Evolutionary conservation across 257 asterid species (phyloP).

Genomic region (Nicotiana obtusifolia): DNA sequence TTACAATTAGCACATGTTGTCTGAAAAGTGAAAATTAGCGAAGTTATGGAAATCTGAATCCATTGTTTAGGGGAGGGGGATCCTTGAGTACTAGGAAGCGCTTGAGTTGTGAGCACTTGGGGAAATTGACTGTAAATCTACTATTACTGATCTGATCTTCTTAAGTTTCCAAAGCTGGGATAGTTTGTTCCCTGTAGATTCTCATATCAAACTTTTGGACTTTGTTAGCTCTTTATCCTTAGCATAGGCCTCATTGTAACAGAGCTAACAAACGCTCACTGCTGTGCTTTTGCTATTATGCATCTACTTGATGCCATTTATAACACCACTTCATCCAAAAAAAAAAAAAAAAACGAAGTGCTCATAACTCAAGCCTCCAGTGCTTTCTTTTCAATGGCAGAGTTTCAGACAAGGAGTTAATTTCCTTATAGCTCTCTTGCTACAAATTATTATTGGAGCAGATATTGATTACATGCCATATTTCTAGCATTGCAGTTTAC

Average conservation of each 20-base stretch:
- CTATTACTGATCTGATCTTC: not conserved
- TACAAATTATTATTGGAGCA: not conserved
- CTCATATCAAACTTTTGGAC: no score
- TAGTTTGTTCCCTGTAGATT: no score
- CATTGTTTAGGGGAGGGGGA: not conserved
- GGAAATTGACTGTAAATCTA: not conserved
- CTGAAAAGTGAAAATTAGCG: not conserved
- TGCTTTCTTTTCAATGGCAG: not conserved
- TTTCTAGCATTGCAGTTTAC: slow-evolving; percentile 74
- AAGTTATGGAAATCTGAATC: not conserved
- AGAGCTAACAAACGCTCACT: no score
- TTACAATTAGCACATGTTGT: not conserved
- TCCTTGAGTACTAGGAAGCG: not conserved
- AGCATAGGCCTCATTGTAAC: no score
- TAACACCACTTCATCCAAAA: no score
- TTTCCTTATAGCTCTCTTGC: not conserved
- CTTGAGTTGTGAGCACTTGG: slow-evolving; percentile 5
- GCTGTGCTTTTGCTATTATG: no score
- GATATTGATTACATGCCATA: not conserved
- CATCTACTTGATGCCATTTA: no score
- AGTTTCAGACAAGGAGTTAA: not conserved
- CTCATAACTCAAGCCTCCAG: not conserved
- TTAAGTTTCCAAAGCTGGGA: not conserved
- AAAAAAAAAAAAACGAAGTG: not conserved
- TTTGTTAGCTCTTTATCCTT: no score